phyloP scores from a whole-genome alignment of 352 stramenopile species.

The Thraustochytrium sp. region DNA sequence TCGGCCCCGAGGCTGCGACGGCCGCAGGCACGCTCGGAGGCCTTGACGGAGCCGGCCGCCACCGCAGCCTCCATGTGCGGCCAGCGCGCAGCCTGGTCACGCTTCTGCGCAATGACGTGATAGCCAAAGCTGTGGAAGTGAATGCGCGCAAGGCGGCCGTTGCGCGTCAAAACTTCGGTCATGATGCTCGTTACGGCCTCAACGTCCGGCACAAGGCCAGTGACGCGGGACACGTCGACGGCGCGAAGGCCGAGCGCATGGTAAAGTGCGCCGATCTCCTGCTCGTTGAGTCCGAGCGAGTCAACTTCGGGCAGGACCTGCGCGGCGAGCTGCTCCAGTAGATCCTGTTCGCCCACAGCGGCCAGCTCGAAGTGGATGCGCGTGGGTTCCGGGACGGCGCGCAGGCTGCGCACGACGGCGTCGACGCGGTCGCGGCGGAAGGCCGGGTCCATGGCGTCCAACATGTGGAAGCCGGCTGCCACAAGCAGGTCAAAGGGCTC shows the following conservation, averaged over 20 bases:
- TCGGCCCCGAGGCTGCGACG: neutral
- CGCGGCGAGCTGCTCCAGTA: neutral
- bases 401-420: neutral
- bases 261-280: conserved; percentile 17
- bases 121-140: conserved; percentile 42
- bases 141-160: neutral
- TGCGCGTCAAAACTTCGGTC: neutral
- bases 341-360: neutral
- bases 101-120: neutral
- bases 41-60: conserved; percentile 20
- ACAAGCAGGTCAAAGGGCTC: conserved; percentile 19
- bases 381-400: neutral
- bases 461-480: conserved; percentile 22
- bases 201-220: neutral
- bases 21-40: conserved; percentile 29
- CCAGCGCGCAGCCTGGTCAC: neutral
- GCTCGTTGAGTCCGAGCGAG: conserved; percentile 33
- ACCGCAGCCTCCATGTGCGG: neutral
- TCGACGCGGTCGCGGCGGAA: neutral
- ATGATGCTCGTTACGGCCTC: neutral
- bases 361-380: conserved; percentile 29
- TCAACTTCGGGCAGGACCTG: neutral
- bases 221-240: neutral
- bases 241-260: neutral
- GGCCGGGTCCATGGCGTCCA: conserved; percentile 22